Base-by-base conservation (phyloP, 768 basidiomycete genomes). In the Coprinopsis strossmayeri region DNA sequence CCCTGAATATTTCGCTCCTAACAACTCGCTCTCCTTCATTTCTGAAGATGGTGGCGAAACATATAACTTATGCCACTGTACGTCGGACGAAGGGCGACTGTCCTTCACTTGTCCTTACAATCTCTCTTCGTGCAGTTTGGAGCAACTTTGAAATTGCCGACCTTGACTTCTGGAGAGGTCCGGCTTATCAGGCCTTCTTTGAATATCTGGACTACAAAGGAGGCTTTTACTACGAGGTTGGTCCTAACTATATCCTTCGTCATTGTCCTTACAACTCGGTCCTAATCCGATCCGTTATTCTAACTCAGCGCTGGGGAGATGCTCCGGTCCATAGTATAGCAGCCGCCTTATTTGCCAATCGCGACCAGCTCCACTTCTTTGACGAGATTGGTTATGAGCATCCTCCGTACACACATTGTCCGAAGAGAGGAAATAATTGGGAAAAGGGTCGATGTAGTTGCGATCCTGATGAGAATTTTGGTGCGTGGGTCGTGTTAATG, bases 291-390 rank as follows among this genome's bases (percentile, higher is more conserved):
- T n/a, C n/a, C n/a, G n/a, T n/a, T n/a, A 15, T n/a, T 41, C 4
- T 45, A 20, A 35, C 11, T 24, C 52, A 86, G 77, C 77, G 85
- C 9, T 87, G 86, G 87, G 90, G 90, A 10, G 91, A 91, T 59
- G 91, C 90, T 0, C 89, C 88, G 0, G 84, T 93, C 0, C 91
- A 93, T 58, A 84, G 81, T 28, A 87, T 92, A 46, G 90, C 79
- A 2, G 89, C 82, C 1, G 77, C 87, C 0, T 65, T 92, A 21
- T 86, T 92, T 57, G 74, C 81, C 2, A 64, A 68, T 18, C 82
- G 79, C 56, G 75, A 81, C n/a, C 81, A 85, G 57, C 70, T 91
- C 21, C 85, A 91, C 57, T 91, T 85, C 64, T 92, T 92, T 61
- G 65, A 70, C 42, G 85, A 92, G 55, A 90, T 93, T 21, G 91